Evolutionary conservation across 1,284 basidiomycete genomes (phyloP), one percentile per base, ranked within the genome.

Genomic region (Cryptococcus hybrid): DNA sequence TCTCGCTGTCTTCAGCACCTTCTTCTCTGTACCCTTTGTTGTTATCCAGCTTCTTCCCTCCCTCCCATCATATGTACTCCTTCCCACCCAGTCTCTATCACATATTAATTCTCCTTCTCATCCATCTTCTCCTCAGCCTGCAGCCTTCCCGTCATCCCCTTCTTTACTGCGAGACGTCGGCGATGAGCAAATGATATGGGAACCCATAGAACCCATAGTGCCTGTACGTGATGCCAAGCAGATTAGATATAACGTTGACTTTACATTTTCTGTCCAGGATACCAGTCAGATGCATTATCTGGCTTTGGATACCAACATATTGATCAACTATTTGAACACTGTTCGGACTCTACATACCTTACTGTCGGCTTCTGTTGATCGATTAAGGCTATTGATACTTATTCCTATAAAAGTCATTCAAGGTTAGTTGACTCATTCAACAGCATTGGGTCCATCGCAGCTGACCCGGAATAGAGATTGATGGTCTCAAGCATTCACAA

Each of bases 261-360:
- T 30, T 4, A 4, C 4, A 4, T 3, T 30, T 30, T 30, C 30
- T 30, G 39, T 12, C 51, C 11, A 51, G 50, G 7, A n/a, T 13
- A 18, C n/a, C 39, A 24, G n/a, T 7, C 36, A 39, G 12, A 39
- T 56, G 7, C 56, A 51, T 24, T 71, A 67, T 48, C 50, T 75
- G 9, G 67, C 62, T 5, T 45, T 75, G 6, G 73, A 75, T 47
- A 75, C 73, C 40, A 75, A 75, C 46, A 57, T 73, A 56, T 58
- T 73, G 44, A 68, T 75, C 47, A 51, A 57, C 24, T 64, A 72
- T 44, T 55, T 75, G 5, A 57, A 52, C 34, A 43, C 56, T 24
- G 53, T 68, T 30, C 57, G 62, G 49, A 50, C 54, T 1, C 47
- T 74, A 2, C 60, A 68, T 49, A 40, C 47, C 3, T 38, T 63